Evolutionary conservation across 345 rosid species (phyloP).

Genomic region (Salix arbutifolia): DNA sequence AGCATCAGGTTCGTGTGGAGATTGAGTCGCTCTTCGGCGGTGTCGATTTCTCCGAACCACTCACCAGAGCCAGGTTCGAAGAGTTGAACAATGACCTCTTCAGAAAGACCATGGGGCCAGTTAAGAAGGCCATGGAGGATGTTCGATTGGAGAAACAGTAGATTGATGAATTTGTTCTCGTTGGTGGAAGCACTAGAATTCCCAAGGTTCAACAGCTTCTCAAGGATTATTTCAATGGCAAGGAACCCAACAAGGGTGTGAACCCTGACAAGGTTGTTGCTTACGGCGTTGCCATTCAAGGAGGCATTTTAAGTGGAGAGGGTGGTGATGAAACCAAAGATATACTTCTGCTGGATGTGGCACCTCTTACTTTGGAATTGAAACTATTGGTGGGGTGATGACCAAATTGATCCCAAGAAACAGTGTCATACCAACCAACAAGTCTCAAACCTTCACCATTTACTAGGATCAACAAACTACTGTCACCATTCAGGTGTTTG

Average conservation of each 20-base stretch:
- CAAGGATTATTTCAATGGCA: constrained; percentile 28
- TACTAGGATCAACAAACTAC: constrained; percentile 34
- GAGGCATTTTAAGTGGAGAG: constrained; percentile 31
- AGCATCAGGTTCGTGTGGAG: constrained; percentile 27
- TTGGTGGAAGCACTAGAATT: constrained; percentile 33
- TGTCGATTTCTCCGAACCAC: constrained; percentile 25
- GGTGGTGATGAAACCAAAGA: constrained; percentile 25
- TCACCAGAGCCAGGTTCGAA: constrained; percentile 25
- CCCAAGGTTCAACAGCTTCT: constrained; percentile 32
- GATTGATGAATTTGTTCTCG: constrained; percentile 29
- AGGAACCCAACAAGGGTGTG: constrained; percentile 27
- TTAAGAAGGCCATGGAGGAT: constrained; percentile 31
- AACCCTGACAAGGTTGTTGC: constrained; percentile 33
- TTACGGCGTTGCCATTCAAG: constrained; percentile 30
- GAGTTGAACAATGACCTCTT: constrained; percentile 30
- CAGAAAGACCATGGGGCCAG: constrained; percentile 31
- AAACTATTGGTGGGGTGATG: constrained; percentile 26
- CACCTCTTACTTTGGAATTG: constrained; percentile 33
- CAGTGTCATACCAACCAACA: constrained; percentile 28
- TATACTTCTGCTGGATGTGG: constrained; percentile 27
- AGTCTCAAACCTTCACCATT: constrained; percentile 33
- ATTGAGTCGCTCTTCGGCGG: constrained; percentile 31
- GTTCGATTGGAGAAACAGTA: constrained; percentile 22
- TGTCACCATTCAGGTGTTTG: constrained; percentile 27
- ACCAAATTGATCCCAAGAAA: constrained; percentile 28